These are phyloP conservation scores for Scolecobasidium constrictum DNA, from an alignment of 2,329 filamentous ascomycete species.

Conservation along the genomic window DNA sequence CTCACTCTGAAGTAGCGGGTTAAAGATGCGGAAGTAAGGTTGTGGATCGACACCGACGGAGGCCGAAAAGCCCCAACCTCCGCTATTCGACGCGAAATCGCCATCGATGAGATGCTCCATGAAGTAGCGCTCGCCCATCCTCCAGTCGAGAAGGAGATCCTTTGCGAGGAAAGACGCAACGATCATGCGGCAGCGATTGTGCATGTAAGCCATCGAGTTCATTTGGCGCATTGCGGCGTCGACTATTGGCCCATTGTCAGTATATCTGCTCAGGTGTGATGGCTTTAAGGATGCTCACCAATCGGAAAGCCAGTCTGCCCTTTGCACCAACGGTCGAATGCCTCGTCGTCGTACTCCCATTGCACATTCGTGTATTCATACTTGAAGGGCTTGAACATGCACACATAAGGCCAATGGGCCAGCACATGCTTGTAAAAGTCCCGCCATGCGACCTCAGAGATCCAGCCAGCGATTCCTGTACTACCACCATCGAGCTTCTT, in stretches of 20 bases:
- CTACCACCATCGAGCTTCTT: conserved; percentile 55
- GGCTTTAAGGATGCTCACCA: conserved; percentile 17
- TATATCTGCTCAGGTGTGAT: too few species aligned
- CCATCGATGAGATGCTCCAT: conserved; percentile 38
- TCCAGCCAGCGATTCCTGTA: conserved; percentile 60
- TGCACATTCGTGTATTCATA: conserved; percentile 71
- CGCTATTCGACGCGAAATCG: conserved; percentile 36
- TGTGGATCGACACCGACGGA: conserved; percentile 65
- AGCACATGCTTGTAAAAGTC: conserved; percentile 85
- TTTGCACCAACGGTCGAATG: conserved; percentile 63
- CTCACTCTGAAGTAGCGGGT: conserved; percentile 28
- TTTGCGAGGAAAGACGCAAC: conserved; percentile 36
- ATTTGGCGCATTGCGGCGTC: conserved; percentile 43
- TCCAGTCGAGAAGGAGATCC: conserved; percentile 39
- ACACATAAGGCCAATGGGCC: conserved; percentile 74
- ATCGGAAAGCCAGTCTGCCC: conserved; percentile 73
- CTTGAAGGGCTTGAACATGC: conserved; percentile 72
- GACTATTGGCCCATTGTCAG: too few species aligned
- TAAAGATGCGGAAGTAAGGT: conserved; percentile 39
- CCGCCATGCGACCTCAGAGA: conserved; percentile 74
- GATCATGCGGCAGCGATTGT: conserved; percentile 42
- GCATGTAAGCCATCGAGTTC: conserved; percentile 39
- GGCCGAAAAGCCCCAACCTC: conserved; percentile 50
- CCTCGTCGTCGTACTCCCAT: conserved; percentile 64
- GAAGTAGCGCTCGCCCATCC: conserved; percentile 39